A percentile compares a stretch with the other conserved stretches of the same genome.
Evolutionary conservation across 352 stramenopile genomes (phyloP).

Genomic region (Globisporangium megalacanthum): DNA sequence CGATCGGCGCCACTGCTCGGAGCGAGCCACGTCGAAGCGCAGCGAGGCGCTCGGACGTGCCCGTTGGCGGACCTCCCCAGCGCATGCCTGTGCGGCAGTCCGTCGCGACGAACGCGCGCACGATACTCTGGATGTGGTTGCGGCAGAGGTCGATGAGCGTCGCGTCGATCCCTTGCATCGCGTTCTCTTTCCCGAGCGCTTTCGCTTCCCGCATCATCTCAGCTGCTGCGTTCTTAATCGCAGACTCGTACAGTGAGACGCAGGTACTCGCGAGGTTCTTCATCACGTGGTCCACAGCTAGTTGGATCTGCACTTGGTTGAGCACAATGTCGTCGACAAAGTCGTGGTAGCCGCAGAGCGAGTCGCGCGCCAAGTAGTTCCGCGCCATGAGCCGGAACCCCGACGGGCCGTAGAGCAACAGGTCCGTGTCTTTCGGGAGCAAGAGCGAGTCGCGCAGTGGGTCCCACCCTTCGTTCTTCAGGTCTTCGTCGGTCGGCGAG

Average conservation of each 20-base stretch:
- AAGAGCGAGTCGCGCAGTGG: slow-evolving; percentile 22
- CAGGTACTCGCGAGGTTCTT: slow-evolving; percentile 39
- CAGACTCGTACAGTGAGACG: slow-evolving; percentile 39
- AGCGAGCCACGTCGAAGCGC: slow-evolving; percentile 17
- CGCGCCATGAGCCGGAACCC: slow-evolving; percentile 26
- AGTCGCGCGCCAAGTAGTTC: slow-evolving; percentile 36
- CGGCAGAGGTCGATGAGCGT: slow-evolving; percentile 42
- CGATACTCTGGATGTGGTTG: slow-evolving; percentile 54
- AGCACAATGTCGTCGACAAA: slow-evolving; percentile 54
- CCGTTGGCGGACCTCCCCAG: slow-evolving; percentile 20
- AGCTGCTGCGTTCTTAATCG: slow-evolving; percentile 27
- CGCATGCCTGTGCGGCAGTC: slow-evolving; percentile 33
- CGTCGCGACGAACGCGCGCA: slow-evolving; percentile 42
- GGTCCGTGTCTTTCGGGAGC: slow-evolving; percentile 23
- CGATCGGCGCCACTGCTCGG: neutral
- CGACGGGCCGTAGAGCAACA: slow-evolving; percentile 22
- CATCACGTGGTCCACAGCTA: slow-evolving; percentile 38
- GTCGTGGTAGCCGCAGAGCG: slow-evolving; percentile 47
- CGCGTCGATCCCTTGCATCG: slow-evolving; percentile 39
- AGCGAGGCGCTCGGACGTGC: slow-evolving; percentile 19
- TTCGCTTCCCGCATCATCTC: slow-evolving; percentile 28
- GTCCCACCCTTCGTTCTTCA: slow-evolving; percentile 25
- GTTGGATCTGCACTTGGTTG: slow-evolving; percentile 31
- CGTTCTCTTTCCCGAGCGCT: slow-evolving; percentile 20
- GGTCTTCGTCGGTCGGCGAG: slow-evolving; percentile 39